phyloP scores from a whole-genome alignment of 2,329 filamentous ascomycete species.

The Fusarium brevicatenulatum region DNA sequence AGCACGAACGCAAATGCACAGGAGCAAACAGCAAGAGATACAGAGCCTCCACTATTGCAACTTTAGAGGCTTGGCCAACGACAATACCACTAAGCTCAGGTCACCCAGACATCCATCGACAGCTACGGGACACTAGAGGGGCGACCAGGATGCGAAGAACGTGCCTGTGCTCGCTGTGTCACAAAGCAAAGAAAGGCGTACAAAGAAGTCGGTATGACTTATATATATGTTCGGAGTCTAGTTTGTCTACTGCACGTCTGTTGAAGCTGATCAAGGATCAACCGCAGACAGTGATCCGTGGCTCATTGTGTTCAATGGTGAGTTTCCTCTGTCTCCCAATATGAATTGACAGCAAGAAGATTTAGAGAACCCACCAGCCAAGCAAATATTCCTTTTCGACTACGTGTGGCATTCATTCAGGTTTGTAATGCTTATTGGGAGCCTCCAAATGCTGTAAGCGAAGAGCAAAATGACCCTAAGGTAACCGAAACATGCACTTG shows the following conservation, averaged over 20 bases:
- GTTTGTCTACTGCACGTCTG: too few relatives aligned
- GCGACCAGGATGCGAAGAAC: not conserved
- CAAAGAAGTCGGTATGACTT: rapidly evolving
- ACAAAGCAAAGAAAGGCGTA: not conserved
- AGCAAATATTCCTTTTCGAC: rapidly evolving
- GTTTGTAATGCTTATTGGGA: not conserved
- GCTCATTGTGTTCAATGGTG: too few relatives aligned
- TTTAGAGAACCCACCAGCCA: not conserved
- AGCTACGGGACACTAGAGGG: not conserved
- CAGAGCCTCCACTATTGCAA: too few relatives aligned
- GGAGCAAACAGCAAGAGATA: not conserved
- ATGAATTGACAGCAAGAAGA: too few relatives aligned
- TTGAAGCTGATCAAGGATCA: too few relatives aligned
- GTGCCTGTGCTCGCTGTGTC: too few relatives aligned
- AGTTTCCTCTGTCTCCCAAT: too few relatives aligned
- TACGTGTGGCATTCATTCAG: not conserved
- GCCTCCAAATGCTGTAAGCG: not conserved
- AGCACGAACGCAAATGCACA: not conserved
- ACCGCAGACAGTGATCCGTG: too few relatives aligned
- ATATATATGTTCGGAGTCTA: too few relatives aligned
- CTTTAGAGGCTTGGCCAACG: too few relatives aligned
- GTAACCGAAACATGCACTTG: not conserved
- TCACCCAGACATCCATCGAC: too few relatives aligned
- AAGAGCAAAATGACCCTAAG: not conserved
- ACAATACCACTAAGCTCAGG: too few relatives aligned